Percentiles rank a stretch among this genome's conserved stretches.
Conservation (phyloP, 2,329 filamentous ascomycete genomes). For the Aspergillus chevalieri region DNA sequence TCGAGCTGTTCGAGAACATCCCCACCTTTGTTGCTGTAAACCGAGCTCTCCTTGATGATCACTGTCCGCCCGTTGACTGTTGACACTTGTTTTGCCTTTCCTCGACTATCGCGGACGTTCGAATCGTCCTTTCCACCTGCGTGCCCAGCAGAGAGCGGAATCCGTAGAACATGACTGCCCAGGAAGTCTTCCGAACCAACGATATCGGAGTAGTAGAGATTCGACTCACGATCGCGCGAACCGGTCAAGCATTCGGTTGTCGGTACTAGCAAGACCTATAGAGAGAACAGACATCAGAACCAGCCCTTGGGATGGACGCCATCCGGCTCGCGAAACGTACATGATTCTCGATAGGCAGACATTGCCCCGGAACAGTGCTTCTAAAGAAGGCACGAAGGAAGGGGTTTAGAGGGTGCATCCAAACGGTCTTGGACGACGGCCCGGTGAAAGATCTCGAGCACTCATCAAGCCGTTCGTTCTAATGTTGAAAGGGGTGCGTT, state of each 20-base stretch:
- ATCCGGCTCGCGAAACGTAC: slow-evolving; percentile 34
- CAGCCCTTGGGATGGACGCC: not conserved
- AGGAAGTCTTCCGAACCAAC: slow-evolving; percentile 90
- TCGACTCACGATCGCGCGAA: slow-evolving; percentile 79
- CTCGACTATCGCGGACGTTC: slow-evolving; percentile 76
- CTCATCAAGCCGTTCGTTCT: slow-evolving; percentile 33
- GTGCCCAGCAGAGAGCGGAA: slow-evolving; percentile 53
- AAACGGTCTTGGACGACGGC: slow-evolving; percentile 44
- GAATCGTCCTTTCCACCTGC: slow-evolving; percentile 48
- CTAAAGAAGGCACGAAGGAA: slow-evolving; percentile 98
- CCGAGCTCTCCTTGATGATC: slow-evolving; percentile 83
- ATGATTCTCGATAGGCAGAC: slow-evolving; percentile 83
- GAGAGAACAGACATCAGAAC: slow-evolving; percentile 3
- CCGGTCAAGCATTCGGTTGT: slow-evolving; percentile 86
- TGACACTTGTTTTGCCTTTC: slow-evolving; percentile 88
- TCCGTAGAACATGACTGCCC: slow-evolving; percentile 89
- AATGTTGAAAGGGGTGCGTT: slow-evolving; percentile 14
- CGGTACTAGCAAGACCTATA: slow-evolving; percentile 77
- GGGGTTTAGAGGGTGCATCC: slow-evolving; percentile 98
- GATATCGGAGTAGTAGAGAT: slow-evolving; percentile 69
- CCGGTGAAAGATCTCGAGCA: slow-evolving; percentile 25
- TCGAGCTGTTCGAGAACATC: not conserved
- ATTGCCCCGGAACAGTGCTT: slow-evolving; percentile 87
- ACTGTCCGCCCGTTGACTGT: slow-evolving; percentile 90
- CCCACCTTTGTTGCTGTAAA: slow-evolving; percentile 94